Evolutionary conservation across 2,329 filamentous ascomycete genomes (phyloP).

Genomic region (Fusarium mexicanum): DNA sequence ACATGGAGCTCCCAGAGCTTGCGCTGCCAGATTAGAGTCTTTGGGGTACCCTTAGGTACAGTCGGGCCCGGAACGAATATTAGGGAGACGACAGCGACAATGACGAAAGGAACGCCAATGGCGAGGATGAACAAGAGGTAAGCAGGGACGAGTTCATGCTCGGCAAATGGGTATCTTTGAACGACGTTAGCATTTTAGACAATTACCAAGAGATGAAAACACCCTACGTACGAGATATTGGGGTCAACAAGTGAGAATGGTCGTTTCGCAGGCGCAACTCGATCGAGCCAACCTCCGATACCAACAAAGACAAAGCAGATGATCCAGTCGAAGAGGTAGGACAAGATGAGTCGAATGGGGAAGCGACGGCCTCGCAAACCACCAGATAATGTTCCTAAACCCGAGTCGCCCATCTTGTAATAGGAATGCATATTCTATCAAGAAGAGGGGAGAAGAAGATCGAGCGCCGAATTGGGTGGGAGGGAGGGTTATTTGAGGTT

Average conservation of each 20-base stretch:
- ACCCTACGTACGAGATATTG: slow-evolving; percentile 71
- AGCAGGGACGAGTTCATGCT: slow-evolving; percentile 76
- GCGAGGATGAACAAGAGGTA: slow-evolving; percentile 71
- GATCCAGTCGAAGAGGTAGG: slow-evolving; percentile 80
- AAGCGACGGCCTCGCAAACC: slow-evolving; percentile 38
- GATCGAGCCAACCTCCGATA: slow-evolving; percentile 67
- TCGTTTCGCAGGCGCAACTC: slow-evolving; percentile 70
- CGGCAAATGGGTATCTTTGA: slow-evolving; percentile 72
- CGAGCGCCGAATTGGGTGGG: slow-evolving; percentile 10
- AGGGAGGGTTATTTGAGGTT: slow-evolving; percentile 21
- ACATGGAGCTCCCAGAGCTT: slow-evolving; percentile 93
- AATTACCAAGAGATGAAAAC: neutral
- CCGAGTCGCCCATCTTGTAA: slow-evolving; percentile 41
- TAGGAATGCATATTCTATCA: slow-evolving; percentile 33
- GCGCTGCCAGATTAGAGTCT: slow-evolving; percentile 75
- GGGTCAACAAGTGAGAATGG: slow-evolving; percentile 78
- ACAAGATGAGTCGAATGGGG: slow-evolving; percentile 58
- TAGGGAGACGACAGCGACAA: slow-evolving; percentile 76
- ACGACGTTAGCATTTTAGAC: slow-evolving; percentile 2
- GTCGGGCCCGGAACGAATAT: slow-evolving; percentile 77
- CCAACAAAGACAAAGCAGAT: slow-evolving; percentile 68
- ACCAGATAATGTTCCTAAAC: slow-evolving; percentile 26
- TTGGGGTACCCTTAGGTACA: slow-evolving; percentile 69
- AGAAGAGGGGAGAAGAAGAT: slow-evolving; percentile 10
- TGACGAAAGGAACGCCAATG: slow-evolving; percentile 69